Evolutionary conservation across 2,329 filamentous ascomycete genomes (phyloP).

Genomic region (Fusarium agapanthi): DNA sequence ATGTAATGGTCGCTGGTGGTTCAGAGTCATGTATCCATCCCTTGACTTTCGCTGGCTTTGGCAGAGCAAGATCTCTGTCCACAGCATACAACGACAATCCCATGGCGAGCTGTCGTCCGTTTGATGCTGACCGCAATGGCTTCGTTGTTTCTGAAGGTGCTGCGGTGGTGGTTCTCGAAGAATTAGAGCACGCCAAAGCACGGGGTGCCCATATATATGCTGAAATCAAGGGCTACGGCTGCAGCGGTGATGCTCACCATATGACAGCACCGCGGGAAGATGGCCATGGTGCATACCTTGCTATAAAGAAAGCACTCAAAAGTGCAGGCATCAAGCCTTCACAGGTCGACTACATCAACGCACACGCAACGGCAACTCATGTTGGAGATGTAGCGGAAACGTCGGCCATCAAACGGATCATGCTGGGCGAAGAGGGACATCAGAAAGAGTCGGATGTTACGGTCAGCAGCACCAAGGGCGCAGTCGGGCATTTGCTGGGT

Average conservation of each 20-base stretch:
- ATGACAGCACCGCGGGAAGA: conserved; percentile 90
- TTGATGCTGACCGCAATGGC: conserved; percentile 80
- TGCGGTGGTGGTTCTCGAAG: conserved; percentile 87
- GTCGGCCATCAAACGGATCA: conserved; percentile 77
- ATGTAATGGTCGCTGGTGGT: conserved; percentile 96
- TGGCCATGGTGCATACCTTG: conserved; percentile 80
- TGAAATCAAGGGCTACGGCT: conserved; percentile 87
- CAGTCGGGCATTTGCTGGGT: conserved; percentile 89
- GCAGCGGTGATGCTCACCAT: conserved; percentile 90
- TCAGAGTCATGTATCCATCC: conserved; percentile 97
- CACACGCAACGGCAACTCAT: conserved; percentile 88
- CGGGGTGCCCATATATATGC: conserved; percentile 87
- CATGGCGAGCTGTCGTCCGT: conserved; percentile 79
- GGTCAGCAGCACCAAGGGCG: conserved; percentile 93
- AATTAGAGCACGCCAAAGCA: conserved; percentile 84
- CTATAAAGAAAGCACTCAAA: conserved; percentile 85
- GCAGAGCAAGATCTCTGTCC: conserved; percentile 84
- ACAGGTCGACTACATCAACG: conserved; percentile 90
- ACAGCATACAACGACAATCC: conserved; percentile 82
- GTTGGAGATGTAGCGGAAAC: conserved; percentile 92
- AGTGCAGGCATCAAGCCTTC: conserved; percentile 74
- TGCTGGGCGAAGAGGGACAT: conserved; percentile 77
- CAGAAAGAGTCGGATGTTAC: conserved; percentile 71
- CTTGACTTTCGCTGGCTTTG: conserved; percentile 90
- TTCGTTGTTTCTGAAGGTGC: conserved; percentile 96